Percentiles rank a stretch among this genome's conserved stretches.
phyloP scores from a whole-genome alignment of 495 filamentous ascomycete genomes.

The Pyrenula aspistea region DNA sequence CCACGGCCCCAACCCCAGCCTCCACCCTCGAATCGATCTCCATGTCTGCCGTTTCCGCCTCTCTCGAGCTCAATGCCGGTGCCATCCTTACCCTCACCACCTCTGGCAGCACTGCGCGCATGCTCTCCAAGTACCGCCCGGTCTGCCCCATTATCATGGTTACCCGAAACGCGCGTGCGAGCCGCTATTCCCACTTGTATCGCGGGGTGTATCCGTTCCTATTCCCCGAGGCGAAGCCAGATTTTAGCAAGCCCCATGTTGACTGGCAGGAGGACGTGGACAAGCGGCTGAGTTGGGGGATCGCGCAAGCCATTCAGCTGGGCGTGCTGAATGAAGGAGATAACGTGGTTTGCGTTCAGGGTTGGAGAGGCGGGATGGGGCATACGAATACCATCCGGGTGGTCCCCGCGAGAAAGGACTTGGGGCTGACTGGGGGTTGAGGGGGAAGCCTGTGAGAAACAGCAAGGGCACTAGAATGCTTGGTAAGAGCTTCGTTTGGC shows the following conservation, averaged over 20 bases:
- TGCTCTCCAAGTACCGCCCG: constrained; percentile 95
- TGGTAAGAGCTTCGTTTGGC: too few species aligned
- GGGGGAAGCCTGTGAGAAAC: too few species aligned
- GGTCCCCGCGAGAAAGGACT: constrained; percentile 53
- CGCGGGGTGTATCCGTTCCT: constrained; percentile 96
- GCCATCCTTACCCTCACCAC: constrained; percentile 81
- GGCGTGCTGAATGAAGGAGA: constrained; percentile 73
- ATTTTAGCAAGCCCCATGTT: constrained; percentile 67
- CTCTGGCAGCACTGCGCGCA: constrained; percentile 79
- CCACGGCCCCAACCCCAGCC: constrained; percentile 66
- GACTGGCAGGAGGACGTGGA: constrained; percentile 98
- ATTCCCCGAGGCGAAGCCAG: constrained; percentile 84
- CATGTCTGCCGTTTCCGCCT: constrained; percentile 90
- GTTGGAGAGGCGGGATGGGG: constrained; percentile 94
- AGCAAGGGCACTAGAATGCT: too few species aligned
- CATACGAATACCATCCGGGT: constrained; percentile 91
- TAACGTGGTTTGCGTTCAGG: constrained; percentile 87
- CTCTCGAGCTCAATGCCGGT: constrained; percentile 88
- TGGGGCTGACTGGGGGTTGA: constrained; percentile 30
- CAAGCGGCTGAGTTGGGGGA: constrained; percentile 89
- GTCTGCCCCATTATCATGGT: constrained; percentile 99
- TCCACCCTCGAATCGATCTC: constrained; percentile 81
- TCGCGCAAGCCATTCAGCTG: constrained; percentile 70
- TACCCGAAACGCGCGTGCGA: constrained; percentile 70
- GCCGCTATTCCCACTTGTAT: constrained; percentile 88